Percentiles rank a stretch among this genome's conserved stretches.
Conservation (phyloP, 495 filamentous ascomycete species). For the Aspergillus steynii region DNA sequence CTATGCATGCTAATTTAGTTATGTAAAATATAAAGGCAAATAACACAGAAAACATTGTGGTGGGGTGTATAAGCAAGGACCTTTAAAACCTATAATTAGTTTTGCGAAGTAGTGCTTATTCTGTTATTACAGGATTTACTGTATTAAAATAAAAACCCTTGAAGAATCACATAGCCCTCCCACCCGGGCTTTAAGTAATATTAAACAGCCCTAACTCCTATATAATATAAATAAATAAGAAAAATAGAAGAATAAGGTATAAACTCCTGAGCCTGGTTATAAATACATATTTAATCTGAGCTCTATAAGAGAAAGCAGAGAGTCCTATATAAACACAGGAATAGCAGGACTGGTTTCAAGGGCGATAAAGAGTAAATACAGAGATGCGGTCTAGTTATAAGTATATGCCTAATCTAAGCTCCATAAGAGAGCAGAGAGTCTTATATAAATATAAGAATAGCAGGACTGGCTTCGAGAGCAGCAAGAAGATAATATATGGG, state of each 20-base stretch:
- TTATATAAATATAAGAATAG: too few relatives aligned
- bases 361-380: slow-evolving; percentile 11
- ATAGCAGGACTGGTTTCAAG: slow-evolving; percentile 16
- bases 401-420: too few relatives aligned
- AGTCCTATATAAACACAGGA: slow-evolving; percentile 20
- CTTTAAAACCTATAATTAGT: slow-evolving; percentile 16
- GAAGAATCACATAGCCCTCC: slow-evolving; percentile 20
- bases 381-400: too few relatives aligned
- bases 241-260: slow-evolving; percentile 13
- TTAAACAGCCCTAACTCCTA: slow-evolving; percentile 25
- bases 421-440: too few relatives aligned
- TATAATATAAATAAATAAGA: too few relatives aligned
- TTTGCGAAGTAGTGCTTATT: slow-evolving; percentile 19
- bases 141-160: slow-evolving; percentile 16
- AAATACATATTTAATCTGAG: slow-evolving; percentile 18
- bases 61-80: slow-evolving; percentile 20
- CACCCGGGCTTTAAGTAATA: slow-evolving; percentile 18
- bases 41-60: slow-evolving; percentile 14
- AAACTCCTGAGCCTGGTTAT: slow-evolving; percentile 18
- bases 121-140: slow-evolving; percentile 13
- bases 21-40: slow-evolving; percentile 24
- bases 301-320: slow-evolving; percentile 18
- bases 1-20: too few relatives aligned
- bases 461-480: too few relatives aligned
- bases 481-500: too few relatives aligned